phyloP scores from a whole-genome alignment of 78 protist genomes.

The Creolimax fragrantissima region DNA sequence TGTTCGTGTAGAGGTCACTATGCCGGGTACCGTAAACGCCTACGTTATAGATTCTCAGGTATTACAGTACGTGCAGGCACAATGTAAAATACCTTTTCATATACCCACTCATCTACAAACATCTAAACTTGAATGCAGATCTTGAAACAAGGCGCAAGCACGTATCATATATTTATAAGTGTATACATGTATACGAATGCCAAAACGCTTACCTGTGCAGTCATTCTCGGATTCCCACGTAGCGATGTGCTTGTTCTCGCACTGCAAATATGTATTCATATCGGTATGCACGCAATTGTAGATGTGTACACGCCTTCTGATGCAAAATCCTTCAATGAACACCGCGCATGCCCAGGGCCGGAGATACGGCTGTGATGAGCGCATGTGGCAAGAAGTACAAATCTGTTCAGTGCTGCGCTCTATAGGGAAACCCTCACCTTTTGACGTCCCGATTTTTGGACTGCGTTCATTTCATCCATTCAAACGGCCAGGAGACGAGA shows the following conservation, averaged over 20 bases:
- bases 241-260: too few species aligned
- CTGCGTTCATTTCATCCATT: constrained; percentile 6
- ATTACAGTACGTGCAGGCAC: background rate
- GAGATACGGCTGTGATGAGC: background rate
- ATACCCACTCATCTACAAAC: background rate
- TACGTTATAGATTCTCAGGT: background rate
- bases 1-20: constrained; percentile 13
- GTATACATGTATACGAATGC: too few species aligned
- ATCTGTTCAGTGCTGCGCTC: background rate
- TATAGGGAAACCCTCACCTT: background rate
- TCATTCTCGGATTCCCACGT: too few species aligned
- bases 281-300: too few species aligned
- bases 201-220: too few species aligned
- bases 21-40: constrained; percentile 16
- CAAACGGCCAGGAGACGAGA: background rate
- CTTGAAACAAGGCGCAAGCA: background rate
- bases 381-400: constrained; percentile 6
- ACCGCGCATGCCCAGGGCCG: too few species aligned
- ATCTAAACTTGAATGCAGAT: background rate
- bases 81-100: background rate
- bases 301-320: too few species aligned
- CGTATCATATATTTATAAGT: too few species aligned
- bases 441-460: background rate
- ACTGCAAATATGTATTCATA: too few species aligned
- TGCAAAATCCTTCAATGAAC: too few species aligned